Conservation (phyloP, 495 filamentous ascomycete species). For the Neurospora sp. region DNA sequence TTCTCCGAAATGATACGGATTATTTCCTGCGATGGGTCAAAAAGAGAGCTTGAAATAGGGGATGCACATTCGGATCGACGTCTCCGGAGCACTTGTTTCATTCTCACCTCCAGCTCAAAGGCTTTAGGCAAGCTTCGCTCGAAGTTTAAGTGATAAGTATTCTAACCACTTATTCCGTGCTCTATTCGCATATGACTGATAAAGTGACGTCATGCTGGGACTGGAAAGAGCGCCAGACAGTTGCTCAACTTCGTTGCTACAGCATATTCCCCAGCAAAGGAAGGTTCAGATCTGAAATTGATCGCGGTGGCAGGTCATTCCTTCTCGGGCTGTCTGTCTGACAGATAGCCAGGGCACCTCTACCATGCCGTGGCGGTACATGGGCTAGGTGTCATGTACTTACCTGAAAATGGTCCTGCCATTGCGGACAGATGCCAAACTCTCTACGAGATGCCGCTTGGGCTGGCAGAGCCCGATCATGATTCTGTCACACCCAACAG, state of each 20-base stretch:
- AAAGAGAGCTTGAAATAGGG: background rate
- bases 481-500: background rate
- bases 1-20: background rate
- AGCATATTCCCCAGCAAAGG: background rate
- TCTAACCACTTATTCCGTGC: background rate
- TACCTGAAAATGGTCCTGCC: background rate
- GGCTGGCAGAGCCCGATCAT: background rate
- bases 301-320: background rate
- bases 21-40: background rate
- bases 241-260: background rate
- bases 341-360: background rate
- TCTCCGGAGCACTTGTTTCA: background rate
- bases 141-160: background rate
- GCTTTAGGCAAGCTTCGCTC: background rate
- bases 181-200: background rate
- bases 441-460: background rate
- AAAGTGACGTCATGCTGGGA: background rate
- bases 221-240: background rate
- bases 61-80: background rate
- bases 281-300: background rate
- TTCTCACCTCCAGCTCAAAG: background rate
- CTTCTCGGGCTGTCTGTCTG: background rate
- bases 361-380: background rate
- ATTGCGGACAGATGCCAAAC: background rate
- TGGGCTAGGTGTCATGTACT: background rate